Evolutionary conservation across 768 basidiomycete species (phyloP), one percentile per base, ranked within the genome.

Genomic region (Calocybe gangraenosa): DNA sequence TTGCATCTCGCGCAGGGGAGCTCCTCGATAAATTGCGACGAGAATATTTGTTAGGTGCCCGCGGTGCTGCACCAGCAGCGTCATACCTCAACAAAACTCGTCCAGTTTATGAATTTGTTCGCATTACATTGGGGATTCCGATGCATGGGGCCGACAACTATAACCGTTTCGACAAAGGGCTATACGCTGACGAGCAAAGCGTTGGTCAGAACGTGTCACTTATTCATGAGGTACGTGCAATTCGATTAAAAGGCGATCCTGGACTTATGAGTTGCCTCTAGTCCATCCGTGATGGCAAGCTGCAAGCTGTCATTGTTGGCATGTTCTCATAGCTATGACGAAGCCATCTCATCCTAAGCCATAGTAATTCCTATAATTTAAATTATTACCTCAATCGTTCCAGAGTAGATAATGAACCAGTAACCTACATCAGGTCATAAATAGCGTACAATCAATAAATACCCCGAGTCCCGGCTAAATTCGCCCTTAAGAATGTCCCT

Each of bases 111-210:
- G 81, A 87, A 59, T 93, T 81, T 50, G 77, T 94, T 4, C 73
- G 91, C 25, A 48, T 76, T 17, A 75, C 72, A 7, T 67, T 92
- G 21, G 87, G 86, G n/a, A 78, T 92, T 49, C 69, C 69, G 52
- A 92, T 90, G 86, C 81, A 90, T 51, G 89, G 89, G 13, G 69
- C 74, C 7, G 86, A 88, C 54, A 92, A 92, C 57, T 69, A 81
- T 49, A 66, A 69, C 33, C 63, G 66, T 7, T 84, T 80, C 52
- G 75, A 67, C 50, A 75, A 76, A 42, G 85, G 87, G 7, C 71
- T 83, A 21, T 82, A 80, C 9, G 73, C 79, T 9, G 81, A 83
- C 40, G 83, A 88, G 37, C 71, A 68, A 30, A 85, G 84, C 8
- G 62, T 84, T 37, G 91, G 91, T 3, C 75, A 83, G 57, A 79